Evolutionary conservation across 192 early-diverging fungal species (phyloP).

Genomic region (Entrophospora sp.): DNA sequence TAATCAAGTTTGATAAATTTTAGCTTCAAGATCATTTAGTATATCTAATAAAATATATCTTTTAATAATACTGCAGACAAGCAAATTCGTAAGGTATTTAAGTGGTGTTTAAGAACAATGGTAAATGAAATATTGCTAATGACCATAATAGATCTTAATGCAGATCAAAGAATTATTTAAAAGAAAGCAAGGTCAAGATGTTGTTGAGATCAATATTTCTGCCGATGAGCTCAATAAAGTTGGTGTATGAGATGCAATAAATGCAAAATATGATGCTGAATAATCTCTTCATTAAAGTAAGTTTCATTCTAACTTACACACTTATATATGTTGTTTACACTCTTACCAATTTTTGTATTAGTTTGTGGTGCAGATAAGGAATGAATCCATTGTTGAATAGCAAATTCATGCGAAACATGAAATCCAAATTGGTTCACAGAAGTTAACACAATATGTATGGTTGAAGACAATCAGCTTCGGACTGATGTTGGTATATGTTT

Average conservation of each 20-base stretch:
- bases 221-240: neutral
- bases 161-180: neutral
- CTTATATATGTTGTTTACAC: neutral
- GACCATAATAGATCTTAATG: too few relatives aligned
- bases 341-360: slow-evolving; percentile 13
- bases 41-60: too few relatives aligned
- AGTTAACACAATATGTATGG: neutral
- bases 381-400: neutral
- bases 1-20: too few relatives aligned
- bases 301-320: neutral
- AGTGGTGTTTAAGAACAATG: too few relatives aligned
- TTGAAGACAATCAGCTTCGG: neutral
- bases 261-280: neutral
- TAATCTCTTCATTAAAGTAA: neutral
- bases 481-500: neutral
- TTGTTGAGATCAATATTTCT: neutral
- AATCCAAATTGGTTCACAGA: neutral
- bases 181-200: neutral
- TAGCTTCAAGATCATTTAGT: too few relatives aligned
- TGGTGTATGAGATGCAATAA: neutral
- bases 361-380: neutral
- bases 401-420: neutral
- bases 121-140: too few relatives aligned
- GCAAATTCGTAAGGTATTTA: too few relatives aligned
- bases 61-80: too few relatives aligned